phyloP scores from a whole-genome alignment of 2,329 filamentous ascomycete species.

The Pseudogymnoascus sp. region DNA sequence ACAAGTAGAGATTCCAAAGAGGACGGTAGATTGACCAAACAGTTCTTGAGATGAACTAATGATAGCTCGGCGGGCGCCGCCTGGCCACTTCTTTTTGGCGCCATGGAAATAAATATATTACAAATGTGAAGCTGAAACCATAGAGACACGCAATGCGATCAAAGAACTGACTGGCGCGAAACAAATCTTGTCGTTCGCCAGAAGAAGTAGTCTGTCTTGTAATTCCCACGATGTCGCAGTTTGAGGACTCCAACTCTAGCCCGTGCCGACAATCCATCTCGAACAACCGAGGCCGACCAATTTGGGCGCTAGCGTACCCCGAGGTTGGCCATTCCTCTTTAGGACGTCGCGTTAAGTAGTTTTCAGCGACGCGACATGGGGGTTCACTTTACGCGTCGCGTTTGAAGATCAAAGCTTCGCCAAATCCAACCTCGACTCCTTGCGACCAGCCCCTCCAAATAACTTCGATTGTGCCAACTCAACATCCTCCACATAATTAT shows the following conservation, averaged over 20 bases:
- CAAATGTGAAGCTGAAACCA: neutral
- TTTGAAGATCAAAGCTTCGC: conserved; percentile 6
- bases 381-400: conserved; percentile 10
- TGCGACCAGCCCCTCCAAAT: conserved; percentile 7
- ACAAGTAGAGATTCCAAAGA: conserved; percentile 78
- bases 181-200: neutral
- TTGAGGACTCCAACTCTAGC: neutral
- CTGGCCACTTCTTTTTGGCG: conserved; percentile 35
- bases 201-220: neutral
- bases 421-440: conserved; percentile 5
- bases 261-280: conserved; percentile 9
- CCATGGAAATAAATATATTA: conserved; percentile 9
- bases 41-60: conserved; percentile 84
- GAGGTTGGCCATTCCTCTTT: neutral
- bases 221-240: neutral
- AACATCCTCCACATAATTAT: conserved; percentile 3
- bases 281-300: conserved; percentile 6
- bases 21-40: conserved; percentile 84
- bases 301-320: conserved; percentile 1
- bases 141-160: conserved; percentile 4
- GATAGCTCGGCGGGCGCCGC: conserved; percentile 75
- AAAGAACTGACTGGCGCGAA: neutral
- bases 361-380: conserved; percentile 4
- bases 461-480: neutral
- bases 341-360: neutral